Evolutionary conservation across 768 basidiomycete genomes (phyloP).

Genomic region (Suillus fuscotomentosus): DNA sequence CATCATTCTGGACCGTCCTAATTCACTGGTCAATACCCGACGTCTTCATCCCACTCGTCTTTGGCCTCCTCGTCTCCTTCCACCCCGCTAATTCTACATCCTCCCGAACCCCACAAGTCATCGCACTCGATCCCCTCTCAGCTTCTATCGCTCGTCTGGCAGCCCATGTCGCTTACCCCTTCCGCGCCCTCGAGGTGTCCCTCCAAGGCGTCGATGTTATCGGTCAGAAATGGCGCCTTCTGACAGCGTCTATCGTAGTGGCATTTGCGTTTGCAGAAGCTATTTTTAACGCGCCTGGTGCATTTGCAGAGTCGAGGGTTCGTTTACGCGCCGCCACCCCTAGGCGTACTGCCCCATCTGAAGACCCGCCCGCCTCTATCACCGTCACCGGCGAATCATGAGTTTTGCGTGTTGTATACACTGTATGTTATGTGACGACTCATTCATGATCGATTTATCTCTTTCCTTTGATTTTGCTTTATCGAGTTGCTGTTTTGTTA

Average conservation of each 20-base stretch:
- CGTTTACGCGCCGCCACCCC: conserved; percentile 22
- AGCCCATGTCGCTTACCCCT: conserved; percentile 58
- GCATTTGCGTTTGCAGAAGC: conserved; percentile 73
- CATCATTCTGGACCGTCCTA: conserved; percentile 52
- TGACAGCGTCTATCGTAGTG: conserved; percentile 52
- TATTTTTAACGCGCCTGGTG: conserved; percentile 46
- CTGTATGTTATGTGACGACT: neutral
- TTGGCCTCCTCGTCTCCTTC: conserved; percentile 65
- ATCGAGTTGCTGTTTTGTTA: conserved; percentile 6
- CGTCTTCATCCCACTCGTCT: conserved; percentile 53
- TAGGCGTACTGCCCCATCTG: conserved; percentile 18
- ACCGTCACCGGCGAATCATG: neutral
- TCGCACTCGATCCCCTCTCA: conserved; percentile 58
- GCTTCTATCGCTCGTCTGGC: conserved; percentile 65
- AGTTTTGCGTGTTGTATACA: conserved; percentile 3
- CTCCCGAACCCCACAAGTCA: conserved; percentile 19
- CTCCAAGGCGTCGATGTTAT: conserved; percentile 50
- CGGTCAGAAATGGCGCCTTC: conserved; percentile 53
- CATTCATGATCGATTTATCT: conserved; percentile 6
- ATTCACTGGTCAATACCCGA: conserved; percentile 65
- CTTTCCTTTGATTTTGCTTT: conserved; percentile 17
- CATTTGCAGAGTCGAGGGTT: conserved; percentile 29
- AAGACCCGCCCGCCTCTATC: conserved; percentile 14
- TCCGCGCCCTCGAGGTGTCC: conserved; percentile 20
- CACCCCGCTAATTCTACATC: conserved; percentile 37